phyloP scores from a whole-genome alignment of 805 yeast species.

The Millerozyma miso region DNA sequence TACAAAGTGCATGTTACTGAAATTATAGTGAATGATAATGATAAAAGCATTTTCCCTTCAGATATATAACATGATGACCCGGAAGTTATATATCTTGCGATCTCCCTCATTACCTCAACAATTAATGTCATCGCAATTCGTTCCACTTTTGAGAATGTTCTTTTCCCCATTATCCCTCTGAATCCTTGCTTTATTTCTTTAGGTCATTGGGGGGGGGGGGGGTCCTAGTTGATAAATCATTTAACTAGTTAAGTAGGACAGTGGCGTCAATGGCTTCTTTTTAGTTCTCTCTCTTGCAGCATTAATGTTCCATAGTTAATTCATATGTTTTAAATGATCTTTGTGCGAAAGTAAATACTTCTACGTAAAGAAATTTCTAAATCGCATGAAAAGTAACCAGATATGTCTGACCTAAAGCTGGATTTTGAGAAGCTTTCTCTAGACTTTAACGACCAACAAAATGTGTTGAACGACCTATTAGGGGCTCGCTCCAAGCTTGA shows the following conservation, averaged over 20 bases:
- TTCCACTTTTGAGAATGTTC: too few species aligned
- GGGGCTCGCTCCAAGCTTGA: conserved; percentile 81
- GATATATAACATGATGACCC: background rate
- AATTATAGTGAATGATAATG: conserved; percentile 33
- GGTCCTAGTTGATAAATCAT: too few species aligned
- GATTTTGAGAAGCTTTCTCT: conserved; percentile 43
- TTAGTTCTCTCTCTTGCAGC: background rate
- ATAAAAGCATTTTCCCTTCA: conserved; percentile 23
- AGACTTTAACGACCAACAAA: conserved; percentile 44
- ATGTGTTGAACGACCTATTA: conserved; percentile 49
- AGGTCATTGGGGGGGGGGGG: background rate
- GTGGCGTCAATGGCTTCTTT: too few species aligned
- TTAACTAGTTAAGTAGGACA: too few species aligned
- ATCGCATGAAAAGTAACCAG: background rate
- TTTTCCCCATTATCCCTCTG: too few species aligned
- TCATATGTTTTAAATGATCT: background rate
- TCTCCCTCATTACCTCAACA: too few species aligned
- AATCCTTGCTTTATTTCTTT: background rate
- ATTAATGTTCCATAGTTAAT: background rate
- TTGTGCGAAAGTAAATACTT: background rate
- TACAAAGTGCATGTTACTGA: conserved; percentile 41
- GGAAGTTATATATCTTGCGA: too few species aligned
- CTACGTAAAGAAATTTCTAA: background rate
- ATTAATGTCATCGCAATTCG: too few species aligned
- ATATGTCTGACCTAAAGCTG: conserved; percentile 25